A percentile compares a stretch with the other conserved stretches of the same genome.
Conservation (phyloP, 495 filamentous ascomycete species). For the Podospora pseudocomata region DNA sequence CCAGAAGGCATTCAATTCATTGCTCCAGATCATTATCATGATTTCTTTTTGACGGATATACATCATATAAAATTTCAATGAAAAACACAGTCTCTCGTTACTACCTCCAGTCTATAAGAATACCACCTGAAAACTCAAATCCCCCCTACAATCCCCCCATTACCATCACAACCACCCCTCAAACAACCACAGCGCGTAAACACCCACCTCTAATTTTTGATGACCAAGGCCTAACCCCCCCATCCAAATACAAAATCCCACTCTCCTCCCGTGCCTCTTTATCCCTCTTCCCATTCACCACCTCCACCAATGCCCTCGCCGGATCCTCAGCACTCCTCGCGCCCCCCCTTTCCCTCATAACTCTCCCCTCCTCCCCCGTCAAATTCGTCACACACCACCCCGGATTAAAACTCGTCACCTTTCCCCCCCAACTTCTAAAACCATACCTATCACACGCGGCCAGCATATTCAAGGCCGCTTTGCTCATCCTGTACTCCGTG, state of each 20-base stretch:
- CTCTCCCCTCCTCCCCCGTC: constrained; percentile 34
- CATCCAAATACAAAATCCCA: constrained; percentile 37
- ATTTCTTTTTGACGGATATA: too few relatives aligned
- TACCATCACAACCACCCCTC: too few relatives aligned
- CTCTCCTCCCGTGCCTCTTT: constrained; percentile 30
- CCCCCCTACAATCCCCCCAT: too few relatives aligned
- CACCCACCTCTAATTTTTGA: too few relatives aligned
- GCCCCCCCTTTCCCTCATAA: constrained; percentile 24
- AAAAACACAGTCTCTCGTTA: too few relatives aligned
- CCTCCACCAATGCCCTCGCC: constrained; percentile 36
- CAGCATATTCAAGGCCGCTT: constrained; percentile 62
- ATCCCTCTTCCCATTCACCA: constrained; percentile 44
- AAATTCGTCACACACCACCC: constrained; percentile 51
- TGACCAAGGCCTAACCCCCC: constrained; percentile 39
- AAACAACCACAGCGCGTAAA: too few relatives aligned
- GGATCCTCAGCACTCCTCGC: constrained; percentile 37
- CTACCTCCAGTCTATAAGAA: too few relatives aligned
- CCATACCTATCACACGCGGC: constrained; percentile 51
- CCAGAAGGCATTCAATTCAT: too few relatives aligned
- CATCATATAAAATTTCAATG: too few relatives aligned
- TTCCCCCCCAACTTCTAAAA: constrained; percentile 51
- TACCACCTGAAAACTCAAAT: too few relatives aligned
- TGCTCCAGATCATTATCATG: too few relatives aligned
- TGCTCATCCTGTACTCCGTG: constrained; percentile 51
- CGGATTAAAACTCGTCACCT: constrained; percentile 52